Base-by-base conservation (phyloP, 2,329 filamentous ascomycete species). In the Colletotrichum spaethianum region DNA sequence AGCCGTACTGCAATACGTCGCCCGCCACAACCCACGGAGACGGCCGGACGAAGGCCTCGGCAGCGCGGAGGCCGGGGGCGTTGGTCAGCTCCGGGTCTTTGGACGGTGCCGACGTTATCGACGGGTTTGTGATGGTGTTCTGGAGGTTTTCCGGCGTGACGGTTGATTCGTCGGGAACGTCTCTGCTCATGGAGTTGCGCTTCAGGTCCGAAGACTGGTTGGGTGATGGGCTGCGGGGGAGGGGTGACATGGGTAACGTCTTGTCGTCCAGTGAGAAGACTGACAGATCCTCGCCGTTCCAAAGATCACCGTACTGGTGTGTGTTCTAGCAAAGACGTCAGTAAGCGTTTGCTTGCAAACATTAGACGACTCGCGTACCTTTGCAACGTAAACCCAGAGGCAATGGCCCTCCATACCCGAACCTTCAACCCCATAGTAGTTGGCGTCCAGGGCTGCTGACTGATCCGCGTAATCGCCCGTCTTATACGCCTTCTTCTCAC, bases 261-360 rank as follows among this genome's bases (percentile, higher is more conserved):
- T 91, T 92, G 81, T 99, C 97, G 79, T 99, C 95, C 6, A 90
- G 77, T 0, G 94, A 98, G 79, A 91, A 93, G 66, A 99, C 96
- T 6, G 95, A 98, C 42, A 99, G 83, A 80, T 99, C 96, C 81
- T 99, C 96, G 57, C 96, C 96, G 76, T 99, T 99, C 96, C 96
- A 99, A 75, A 94, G 91, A 78, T 99, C 96, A 66, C 96, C 96
- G 83, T 94, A 92, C 78, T 92, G 87, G 79, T 99, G 96, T 73
- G 93, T 92, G 79, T 98, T 99, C 88, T 93, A 75, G 14, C 56
- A 46, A 63, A 69, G 6, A 2, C 8, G 38, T 74, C 42, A 74
- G 66, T 46, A 33, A 40, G 44, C 14, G 23, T 31, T 26, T 9
- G 33, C 26, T 23, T 20, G 12, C 7, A 2, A 7, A 3, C 23